phyloP scores from a whole-genome alignment of 176 grass and related monocot species.

The Phragmites australis region DNA sequence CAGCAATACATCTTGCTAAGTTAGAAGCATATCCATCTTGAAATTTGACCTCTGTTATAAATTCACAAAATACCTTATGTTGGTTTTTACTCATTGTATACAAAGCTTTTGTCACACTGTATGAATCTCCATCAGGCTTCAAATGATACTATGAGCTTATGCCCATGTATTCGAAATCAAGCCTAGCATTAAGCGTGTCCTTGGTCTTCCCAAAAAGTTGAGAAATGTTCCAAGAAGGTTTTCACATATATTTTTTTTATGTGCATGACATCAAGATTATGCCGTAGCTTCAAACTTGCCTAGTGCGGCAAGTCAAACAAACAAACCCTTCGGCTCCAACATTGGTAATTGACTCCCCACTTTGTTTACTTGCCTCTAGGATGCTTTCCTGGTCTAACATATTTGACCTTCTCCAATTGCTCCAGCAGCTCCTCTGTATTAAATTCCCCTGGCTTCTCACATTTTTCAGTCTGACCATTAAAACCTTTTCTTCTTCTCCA shows the following conservation, averaged over 20 bases:
- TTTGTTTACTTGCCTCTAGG: no score
- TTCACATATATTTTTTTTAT: constrained; percentile 37
- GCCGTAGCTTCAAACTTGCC: not conserved
- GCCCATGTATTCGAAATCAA: constrained; percentile 1
- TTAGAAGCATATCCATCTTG: no score
- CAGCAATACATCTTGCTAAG: not conserved
- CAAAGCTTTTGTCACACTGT: not conserved
- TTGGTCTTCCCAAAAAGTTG: constrained; percentile 8
- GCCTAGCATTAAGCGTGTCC: constrained; percentile 12
- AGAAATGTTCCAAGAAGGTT: not conserved
- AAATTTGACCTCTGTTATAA: no score
- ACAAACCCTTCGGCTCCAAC: not conserved
- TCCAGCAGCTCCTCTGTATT: not conserved
- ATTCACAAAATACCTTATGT: no score
- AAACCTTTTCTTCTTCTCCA: not conserved
- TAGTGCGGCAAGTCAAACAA: not conserved
- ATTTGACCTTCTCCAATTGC: no score
- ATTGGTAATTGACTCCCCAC: not conserved
- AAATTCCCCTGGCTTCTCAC: not conserved
- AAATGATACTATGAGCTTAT: constrained; percentile 20
- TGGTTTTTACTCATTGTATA: not conserved
- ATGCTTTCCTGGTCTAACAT: not conserved
- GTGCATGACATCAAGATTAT: no score
- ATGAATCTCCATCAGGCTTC: not conserved
- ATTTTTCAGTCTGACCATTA: not conserved